Base-by-base conservation (phyloP, 106 monocot genomes). In the Ottelia alismoides region DNA sequence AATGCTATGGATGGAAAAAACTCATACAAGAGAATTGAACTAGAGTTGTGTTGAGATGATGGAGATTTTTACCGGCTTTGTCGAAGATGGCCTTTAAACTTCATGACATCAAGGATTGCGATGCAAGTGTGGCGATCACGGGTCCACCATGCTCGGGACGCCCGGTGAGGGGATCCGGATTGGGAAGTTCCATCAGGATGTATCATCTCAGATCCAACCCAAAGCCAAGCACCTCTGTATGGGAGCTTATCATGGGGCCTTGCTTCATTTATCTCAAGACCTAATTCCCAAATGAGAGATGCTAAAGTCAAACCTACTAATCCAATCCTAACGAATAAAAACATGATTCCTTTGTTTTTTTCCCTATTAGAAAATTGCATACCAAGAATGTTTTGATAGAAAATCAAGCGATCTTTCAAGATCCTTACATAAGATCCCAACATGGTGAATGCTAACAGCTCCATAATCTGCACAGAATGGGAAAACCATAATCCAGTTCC, bases 131-230 rank as follows among this genome's bases (percentile, higher is more conserved):
- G 96, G 46, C 96, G 88, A 67, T 96, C 96, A 43, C 88, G n/a
- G n/a, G 72, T 20, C 96, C 88, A 0, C 88, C 96, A 72, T 96
- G 96, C 51, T 96, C 96, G 52, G 96, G 96, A 14, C 96, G 88
- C 17, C 88, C 96, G n/a, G 82, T 96, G 31, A 96, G 70, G 21
- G 96, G 96, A 74, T 96, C 96, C 31, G 96, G 96, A 72, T 96
- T 96, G 22, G 96, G 96, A 60, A 96, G 88, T 70, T 96, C 96
- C 96, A 96, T 96, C 61, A 96, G 72, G n/a, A 61, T 96, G 96
- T 65, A 96, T 89, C 96, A 96, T 96, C 71, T 96, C 88, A 30
- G 78, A 69, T 59, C 96, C 88, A 20, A 96, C 85, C 96, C 88
- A 96, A 17, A 96, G 52, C 96, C 96, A 96, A 65, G 88, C 89